Conservation (phyloP, 768 basidiomycete species). For the Leccinum boreale region DNA sequence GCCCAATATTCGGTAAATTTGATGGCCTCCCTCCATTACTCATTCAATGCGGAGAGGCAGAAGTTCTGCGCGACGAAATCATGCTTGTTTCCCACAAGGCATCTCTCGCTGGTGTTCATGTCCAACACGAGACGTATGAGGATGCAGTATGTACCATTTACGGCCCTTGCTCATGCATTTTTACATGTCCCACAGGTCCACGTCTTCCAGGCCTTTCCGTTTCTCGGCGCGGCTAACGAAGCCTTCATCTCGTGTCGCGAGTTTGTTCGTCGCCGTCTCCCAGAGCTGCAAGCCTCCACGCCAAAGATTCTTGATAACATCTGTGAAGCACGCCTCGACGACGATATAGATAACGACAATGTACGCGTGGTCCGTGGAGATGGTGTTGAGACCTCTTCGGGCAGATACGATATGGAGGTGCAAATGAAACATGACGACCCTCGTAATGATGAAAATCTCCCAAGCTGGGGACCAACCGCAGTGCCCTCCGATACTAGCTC, state of each 20-base stretch:
- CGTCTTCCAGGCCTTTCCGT: slow-evolving; percentile 88
- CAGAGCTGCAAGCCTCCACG: slow-evolving; percentile 46
- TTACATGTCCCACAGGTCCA: slow-evolving; percentile 55
- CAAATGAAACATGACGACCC: slow-evolving; percentile 28
- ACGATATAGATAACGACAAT: slow-evolving; percentile 67
- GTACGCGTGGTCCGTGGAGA: slow-evolving; percentile 72
- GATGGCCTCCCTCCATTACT: slow-evolving; percentile 83
- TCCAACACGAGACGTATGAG: slow-evolving; percentile 85
- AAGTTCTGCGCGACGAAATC: slow-evolving; percentile 93
- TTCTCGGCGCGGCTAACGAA: slow-evolving; percentile 59
- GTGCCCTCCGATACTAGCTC: slow-evolving; percentile 1
- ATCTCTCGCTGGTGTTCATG: slow-evolving; percentile 76
- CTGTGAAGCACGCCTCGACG: slow-evolving; percentile 59
- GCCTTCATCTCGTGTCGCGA: slow-evolving; percentile 69
- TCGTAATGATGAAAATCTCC: slow-evolving; percentile 37
- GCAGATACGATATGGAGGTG: slow-evolving; percentile 40
- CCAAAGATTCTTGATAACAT: slow-evolving; percentile 51
- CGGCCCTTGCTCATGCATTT: background rate
- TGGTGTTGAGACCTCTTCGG: slow-evolving; percentile 52
- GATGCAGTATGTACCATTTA: slow-evolving; percentile 66
- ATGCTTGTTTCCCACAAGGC: slow-evolving; percentile 93
- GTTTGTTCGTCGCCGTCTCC: slow-evolving; percentile 63
- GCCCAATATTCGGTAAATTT: slow-evolving; percentile 90
- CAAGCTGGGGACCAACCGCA: slow-evolving; percentile 48
- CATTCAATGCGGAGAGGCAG: slow-evolving; percentile 90